phyloP scores from a whole-genome alignment of 345 rosid genomes.

The Citrus medica region DNA sequence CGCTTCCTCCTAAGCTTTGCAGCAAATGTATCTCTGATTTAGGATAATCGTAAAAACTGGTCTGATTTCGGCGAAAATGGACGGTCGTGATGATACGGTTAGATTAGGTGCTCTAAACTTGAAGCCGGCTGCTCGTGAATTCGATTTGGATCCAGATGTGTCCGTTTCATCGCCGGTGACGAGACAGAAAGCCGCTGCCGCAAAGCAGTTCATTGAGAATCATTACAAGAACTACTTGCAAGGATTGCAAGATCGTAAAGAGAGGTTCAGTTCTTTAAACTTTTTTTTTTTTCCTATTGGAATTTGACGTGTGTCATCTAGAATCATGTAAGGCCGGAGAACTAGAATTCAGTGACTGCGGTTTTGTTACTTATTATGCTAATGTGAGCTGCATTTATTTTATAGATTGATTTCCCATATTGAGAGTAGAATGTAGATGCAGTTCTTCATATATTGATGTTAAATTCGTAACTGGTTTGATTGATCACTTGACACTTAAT shows the following conservation, averaged over 20 bases:
- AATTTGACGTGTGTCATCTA: not conserved
- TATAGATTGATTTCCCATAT: not conserved
- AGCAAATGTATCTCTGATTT: conserved; percentile 10
- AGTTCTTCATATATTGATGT: not conserved
- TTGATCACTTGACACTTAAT: not conserved
- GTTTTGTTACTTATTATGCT: not conserved
- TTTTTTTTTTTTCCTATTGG: not conserved
- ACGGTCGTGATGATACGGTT: conserved; percentile 84
- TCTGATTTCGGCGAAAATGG: conserved; percentile 40
- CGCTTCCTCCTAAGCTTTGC: conserved; percentile 4
- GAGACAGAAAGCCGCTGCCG: conserved; percentile 95
- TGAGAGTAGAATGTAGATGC: not conserved
- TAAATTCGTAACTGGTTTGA: not conserved
- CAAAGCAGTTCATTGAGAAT: conserved; percentile 96
- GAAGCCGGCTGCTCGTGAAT: conserved; percentile 59
- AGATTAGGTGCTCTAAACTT: conserved; percentile 61
- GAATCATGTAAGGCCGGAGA: conserved; percentile 1
- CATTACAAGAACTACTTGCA: conserved; percentile 90
- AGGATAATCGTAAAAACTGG: not conserved
- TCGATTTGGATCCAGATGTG: conserved; percentile 59
- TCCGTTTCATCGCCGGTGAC: conserved; percentile 95
- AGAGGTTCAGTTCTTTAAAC: conserved; percentile 42
- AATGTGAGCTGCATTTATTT: not conserved
- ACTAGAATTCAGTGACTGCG: conserved; percentile 3
- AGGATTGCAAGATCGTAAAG: conserved; percentile 92